Evolutionary conservation across 768 basidiomycete genomes (phyloP).

Genomic region (Cystofilobasidium macerans): DNA sequence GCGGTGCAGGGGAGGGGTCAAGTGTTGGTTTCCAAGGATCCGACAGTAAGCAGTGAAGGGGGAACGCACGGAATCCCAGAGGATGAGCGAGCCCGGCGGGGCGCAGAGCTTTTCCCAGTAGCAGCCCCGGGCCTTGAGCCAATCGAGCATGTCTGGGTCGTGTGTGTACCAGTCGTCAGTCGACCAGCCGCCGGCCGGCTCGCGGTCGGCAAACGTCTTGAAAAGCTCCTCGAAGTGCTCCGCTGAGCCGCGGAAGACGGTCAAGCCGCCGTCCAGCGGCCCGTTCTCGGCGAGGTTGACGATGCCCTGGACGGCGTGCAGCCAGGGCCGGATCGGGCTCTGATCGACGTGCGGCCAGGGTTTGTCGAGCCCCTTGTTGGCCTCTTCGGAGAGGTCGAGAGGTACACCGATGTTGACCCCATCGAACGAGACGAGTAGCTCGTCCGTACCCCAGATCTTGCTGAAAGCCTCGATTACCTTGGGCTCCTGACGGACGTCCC

Average conservation of each 20-base stretch:
- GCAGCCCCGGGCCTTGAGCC: conserved; percentile 39
- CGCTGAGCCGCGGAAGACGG: conserved; percentile 38
- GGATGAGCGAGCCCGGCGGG: conserved; percentile 35
- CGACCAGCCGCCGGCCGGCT: conserved; percentile 29
- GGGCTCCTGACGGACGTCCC: conserved; percentile 31
- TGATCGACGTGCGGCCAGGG: conserved; percentile 15
- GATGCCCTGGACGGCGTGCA: conserved; percentile 27
- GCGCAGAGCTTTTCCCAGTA: conserved; percentile 37
- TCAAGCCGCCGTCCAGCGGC: conserved; percentile 39
- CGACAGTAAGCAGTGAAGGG: too few relatives aligned
- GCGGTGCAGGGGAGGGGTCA: too few relatives aligned
- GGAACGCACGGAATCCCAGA: conserved; percentile 33
- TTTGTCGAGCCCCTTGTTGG: conserved; percentile 8
- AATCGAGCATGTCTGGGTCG: conserved; percentile 32
- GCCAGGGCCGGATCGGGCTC: conserved; percentile 2
- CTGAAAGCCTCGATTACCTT: conserved; percentile 31
- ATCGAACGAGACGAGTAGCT: conserved; percentile 32
- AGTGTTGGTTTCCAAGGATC: too few relatives aligned
- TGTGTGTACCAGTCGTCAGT: conserved; percentile 29
- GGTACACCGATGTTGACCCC: conserved; percentile 23
- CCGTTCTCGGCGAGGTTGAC: conserved; percentile 35
- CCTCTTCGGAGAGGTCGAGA: neutral
- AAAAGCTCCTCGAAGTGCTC: conserved; percentile 36
- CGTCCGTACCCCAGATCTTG: conserved; percentile 33
- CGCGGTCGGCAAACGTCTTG: conserved; percentile 31